A percentile compares a stretch with the other conserved stretches of the same genome.
These are phyloP conservation scores for Neofusicoccum laricinum DNA, from an alignment of 2,329 filamentous ascomycete genomes.

Conservation along the genomic window DNA sequence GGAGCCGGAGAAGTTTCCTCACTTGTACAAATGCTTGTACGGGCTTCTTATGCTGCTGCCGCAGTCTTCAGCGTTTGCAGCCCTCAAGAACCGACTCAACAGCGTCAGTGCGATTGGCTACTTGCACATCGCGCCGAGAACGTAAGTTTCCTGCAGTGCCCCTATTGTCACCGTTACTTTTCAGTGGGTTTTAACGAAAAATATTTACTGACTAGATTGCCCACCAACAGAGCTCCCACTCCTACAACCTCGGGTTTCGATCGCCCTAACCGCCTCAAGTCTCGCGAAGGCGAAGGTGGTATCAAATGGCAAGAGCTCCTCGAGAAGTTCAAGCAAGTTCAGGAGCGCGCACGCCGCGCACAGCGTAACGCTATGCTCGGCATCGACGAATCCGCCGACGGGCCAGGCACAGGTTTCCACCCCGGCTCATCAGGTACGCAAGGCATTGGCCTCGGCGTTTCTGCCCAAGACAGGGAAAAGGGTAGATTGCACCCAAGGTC, in stretches of 20 bases:
- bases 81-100: slow-evolving; percentile 92
- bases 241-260: slow-evolving; percentile 43
- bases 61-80: slow-evolving; percentile 94
- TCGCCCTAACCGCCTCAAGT: slow-evolving; percentile 70
- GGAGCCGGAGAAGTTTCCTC: slow-evolving; percentile 91
- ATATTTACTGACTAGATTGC: not conserved
- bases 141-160: slow-evolving; percentile 57
- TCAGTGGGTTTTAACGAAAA: not conserved
- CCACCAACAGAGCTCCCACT: slow-evolving; percentile 4
- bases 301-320: slow-evolving; percentile 92
- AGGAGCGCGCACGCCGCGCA: slow-evolving; percentile 76
- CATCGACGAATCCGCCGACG: slow-evolving; percentile 20
- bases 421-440: slow-evolving; percentile 20
- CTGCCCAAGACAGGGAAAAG: slow-evolving; percentile 21
- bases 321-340: slow-evolving; percentile 89
- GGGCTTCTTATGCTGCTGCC: slow-evolving; percentile 97
- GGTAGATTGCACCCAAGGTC: slow-evolving; percentile 20
- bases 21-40: slow-evolving; percentile 96
- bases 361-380: slow-evolving; percentile 53
- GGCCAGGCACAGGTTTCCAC: slow-evolving; percentile 21
- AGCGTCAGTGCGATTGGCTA: slow-evolving; percentile 97
- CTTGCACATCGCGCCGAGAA: slow-evolving; percentile 75
- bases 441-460: slow-evolving; percentile 19
- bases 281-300: slow-evolving; percentile 69
- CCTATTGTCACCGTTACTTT: slow-evolving; percentile 18